Evolutionary conservation across 495 filamentous ascomycete species (phyloP), one percentile per base, ranked within the genome.

Genomic region (Pseudomonodictys pantanalensis): DNA sequence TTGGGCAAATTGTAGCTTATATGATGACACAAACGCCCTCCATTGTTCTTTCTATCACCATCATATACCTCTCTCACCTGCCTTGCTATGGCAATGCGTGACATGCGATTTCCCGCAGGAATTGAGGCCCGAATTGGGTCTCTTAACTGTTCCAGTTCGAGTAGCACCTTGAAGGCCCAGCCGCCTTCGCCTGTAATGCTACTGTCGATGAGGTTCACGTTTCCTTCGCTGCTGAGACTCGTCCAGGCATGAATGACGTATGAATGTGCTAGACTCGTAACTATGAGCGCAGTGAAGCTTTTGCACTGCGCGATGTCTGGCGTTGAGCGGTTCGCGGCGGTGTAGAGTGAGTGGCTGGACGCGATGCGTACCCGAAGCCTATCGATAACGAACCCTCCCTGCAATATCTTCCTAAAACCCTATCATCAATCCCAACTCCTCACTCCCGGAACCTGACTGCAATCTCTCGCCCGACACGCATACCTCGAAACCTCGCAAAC

Each of bases 121-220:
- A n/a, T n/a, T n/a, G n/a, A n/a, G n/a, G n/a, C n/a, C n/a, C n/a
- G n/a, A n/a, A n/a, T n/a, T n/a, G n/a, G n/a, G n/a, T 56, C 28
- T 62, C 58, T 26, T 18, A 23, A 9, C 25, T 35, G 51, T 49
- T 49, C 58, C 58, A 62, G 52, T 62, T 8, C 58, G 51, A 15
- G 58, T 62, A 22, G 52, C 58, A 26, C n/a, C n/a, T 62, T 62
- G 52, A 62, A 62, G 9, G 52, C 51, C 58, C 58, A 62, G 29
- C 56, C 58, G 9, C 58, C 51, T 26, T 55, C 48, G 43, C 48
- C 52, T 22, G 58, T 48, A 15, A 62, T 42, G 22, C 48, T 9
- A 25, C 50, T 55, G 20, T 62, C 58, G 23, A 62, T 56, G 1
- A 64, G 42, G 15, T 50, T 54, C 1, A 52, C 45, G 17, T 46